Base-by-base conservation (phyloP, 768 basidiomycete genomes). In the Boletales sp. region DNA sequence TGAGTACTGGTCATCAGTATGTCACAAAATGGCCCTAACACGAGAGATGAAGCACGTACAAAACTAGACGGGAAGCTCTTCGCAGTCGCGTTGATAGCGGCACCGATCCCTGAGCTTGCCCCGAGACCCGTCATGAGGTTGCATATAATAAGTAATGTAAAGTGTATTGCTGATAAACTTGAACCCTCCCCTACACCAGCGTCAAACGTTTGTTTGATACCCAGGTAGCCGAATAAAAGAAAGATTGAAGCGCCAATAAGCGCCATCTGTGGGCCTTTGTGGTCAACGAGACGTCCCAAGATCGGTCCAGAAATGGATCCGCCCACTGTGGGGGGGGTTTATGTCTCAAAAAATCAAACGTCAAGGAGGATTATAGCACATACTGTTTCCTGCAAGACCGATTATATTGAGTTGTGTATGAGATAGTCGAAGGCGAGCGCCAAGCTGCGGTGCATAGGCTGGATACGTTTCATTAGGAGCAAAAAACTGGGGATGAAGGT, bases 381-480 rank as follows among this genome's bases (percentile, higher is more conserved):
- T 59, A 90, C 87, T 63, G 58, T 86, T 90, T n/a, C 82, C 87
- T 2, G 84, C 86, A n/a, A 87, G 71, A 14, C 82, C 91, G 15
- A 94, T 79, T 32, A 93, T 65, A 57, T 95, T 94, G 32, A 91
- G 73, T 50, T 87, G 81, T 0, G 92, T 94, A 47, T 94, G 87
- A 4, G 80, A 78, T 44, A 94, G 79, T 40, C 77, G 72, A 15
- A 95, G 77, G 36, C 82, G 79, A n/a, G 82, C 70, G 2, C 87
- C 89, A 5, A 95, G 78, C 64, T 95, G 92, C 0, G 93, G 92
- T 2, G 87, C 82, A 64, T 94, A 97, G 17, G 90, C 92, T 84
- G 52, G 51, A 36, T 38, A 46, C 17, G 19, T 44, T 34, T 47
- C 44, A 50, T 43, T 14, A 8, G 29, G 29, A 18, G 2, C 19